A percentile compares a stretch with the other conserved stretches of the same genome.
Evolutionary conservation across 495 filamentous ascomycete genomes (phyloP).

Genomic region (Neurospora hispaniola): DNA sequence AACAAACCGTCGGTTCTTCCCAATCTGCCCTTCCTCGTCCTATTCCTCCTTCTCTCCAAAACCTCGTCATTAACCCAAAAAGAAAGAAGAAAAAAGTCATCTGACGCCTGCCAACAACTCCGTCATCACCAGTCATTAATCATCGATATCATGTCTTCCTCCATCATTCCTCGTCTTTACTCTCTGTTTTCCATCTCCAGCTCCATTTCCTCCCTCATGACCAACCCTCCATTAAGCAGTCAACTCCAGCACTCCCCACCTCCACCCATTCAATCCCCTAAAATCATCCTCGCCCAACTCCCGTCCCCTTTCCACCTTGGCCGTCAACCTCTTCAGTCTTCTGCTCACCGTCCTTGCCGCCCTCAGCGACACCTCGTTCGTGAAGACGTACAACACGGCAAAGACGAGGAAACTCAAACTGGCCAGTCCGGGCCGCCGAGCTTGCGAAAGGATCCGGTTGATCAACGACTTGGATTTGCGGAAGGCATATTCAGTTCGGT

Average conservation of each 20-base stretch:
- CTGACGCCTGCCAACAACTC: neutral
- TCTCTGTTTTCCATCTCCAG: neutral
- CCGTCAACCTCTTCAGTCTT: constrained; percentile 27
- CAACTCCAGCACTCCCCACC: constrained; percentile 37
- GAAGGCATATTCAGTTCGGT: constrained; percentile 37
- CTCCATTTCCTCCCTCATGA: rapidly evolving
- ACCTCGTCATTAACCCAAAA: neutral
- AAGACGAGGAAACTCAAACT: constrained; percentile 38
- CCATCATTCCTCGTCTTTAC: too few relatives aligned
- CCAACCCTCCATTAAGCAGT: constrained; percentile 7
- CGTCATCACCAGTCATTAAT: neutral
- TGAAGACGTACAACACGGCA: constrained; percentile 36
- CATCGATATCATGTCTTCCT: neutral
- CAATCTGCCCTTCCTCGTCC: neutral
- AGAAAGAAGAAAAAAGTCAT: neutral
- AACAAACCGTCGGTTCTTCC: too few relatives aligned
- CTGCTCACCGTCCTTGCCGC: constrained; percentile 29
- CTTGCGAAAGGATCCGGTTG: constrained; percentile 27
- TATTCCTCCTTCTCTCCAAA: neutral
- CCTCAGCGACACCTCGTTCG: constrained; percentile 36
- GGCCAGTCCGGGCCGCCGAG: constrained; percentile 27
- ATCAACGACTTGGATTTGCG: constrained; percentile 30
- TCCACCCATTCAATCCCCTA: constrained; percentile 31
- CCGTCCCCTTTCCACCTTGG: constrained; percentile 31
- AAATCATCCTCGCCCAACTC: constrained; percentile 32